These are phyloP conservation scores for Coemansia sp. DNA, from an alignment of 192 early-diverging fungal species.

Conservation along the genomic window DNA sequence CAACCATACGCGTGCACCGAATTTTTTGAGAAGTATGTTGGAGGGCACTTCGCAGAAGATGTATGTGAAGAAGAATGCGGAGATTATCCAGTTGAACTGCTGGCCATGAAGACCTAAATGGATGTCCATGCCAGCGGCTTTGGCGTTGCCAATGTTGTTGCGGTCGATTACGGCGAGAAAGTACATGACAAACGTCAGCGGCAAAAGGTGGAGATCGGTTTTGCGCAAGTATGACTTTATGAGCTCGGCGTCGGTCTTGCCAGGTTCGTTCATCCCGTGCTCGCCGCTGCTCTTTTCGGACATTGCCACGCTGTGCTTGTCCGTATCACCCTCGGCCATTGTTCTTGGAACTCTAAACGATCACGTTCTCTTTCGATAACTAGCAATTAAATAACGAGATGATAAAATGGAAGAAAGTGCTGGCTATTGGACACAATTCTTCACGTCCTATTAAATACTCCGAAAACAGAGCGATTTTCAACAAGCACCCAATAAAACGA, in stretches of 20 bases:
- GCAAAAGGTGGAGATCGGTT: slow-evolving; percentile 57
- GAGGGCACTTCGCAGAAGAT: slow-evolving; percentile 65
- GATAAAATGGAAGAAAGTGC: neutral
- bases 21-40: slow-evolving; percentile 55
- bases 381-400: neutral
- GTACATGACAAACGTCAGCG: slow-evolving; percentile 54
- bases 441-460: neutral
- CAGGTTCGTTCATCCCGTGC: neutral
- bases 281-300: neutral
- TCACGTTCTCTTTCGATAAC: too few relatives aligned
- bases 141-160: slow-evolving; percentile 55
- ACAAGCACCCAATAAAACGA: neutral
- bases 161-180: slow-evolving; percentile 49
- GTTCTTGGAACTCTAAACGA: neutral
- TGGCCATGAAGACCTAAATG: slow-evolving; percentile 34
- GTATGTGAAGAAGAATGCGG: slow-evolving; percentile 63
- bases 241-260: slow-evolving; percentile 1
- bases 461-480: neutral
- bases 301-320: neutral
- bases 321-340: neutral
- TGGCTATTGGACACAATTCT: neutral
- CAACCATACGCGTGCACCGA: slow-evolving; percentile 45
- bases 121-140: slow-evolving; percentile 32
- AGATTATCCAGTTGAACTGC: slow-evolving; percentile 57
- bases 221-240: slow-evolving; percentile 47